A percentile compares a stretch with the other conserved stretches of the same genome.
These are phyloP conservation scores for Urtica urens DNA, from an alignment of 306 rosid species.

Conservation along the genomic window DNA sequence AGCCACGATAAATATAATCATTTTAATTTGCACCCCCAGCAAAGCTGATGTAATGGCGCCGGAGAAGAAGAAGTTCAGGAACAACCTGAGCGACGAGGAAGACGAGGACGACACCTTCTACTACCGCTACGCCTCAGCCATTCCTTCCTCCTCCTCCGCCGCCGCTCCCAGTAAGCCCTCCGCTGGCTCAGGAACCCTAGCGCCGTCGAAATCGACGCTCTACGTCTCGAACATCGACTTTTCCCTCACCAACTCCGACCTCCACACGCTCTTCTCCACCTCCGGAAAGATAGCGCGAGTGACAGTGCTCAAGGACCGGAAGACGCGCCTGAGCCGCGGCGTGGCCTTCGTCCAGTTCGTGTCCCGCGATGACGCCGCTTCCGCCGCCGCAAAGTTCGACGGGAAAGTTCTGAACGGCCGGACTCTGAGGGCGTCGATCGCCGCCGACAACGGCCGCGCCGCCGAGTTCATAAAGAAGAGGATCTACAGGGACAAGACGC, in stretches of 20 bases:
- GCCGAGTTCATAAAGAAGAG: slow-evolving; percentile 64
- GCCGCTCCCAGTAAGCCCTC: slow-evolving; percentile 11
- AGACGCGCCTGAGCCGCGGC: slow-evolving; percentile 70
- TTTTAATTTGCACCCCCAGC: not conserved
- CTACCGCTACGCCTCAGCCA: slow-evolving; percentile 47
- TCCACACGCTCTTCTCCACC: slow-evolving; percentile 78
- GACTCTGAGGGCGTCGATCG: slow-evolving; percentile 58
- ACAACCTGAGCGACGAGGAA: slow-evolving; percentile 16
- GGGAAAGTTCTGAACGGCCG: slow-evolving; percentile 61
- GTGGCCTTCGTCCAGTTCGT: slow-evolving; percentile 82
- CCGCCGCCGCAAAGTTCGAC: slow-evolving; percentile 42
- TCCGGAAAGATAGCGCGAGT: slow-evolving; percentile 83
- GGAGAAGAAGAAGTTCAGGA: slow-evolving; percentile 15
- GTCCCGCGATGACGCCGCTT: slow-evolving; percentile 51
- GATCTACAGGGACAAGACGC: slow-evolving; percentile 53
- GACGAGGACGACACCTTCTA: slow-evolving; percentile 76
- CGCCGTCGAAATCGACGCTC: slow-evolving; percentile 78
- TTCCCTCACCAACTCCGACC: slow-evolving; percentile 81
- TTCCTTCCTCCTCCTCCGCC: slow-evolving; percentile 4
- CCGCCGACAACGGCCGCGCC: slow-evolving; percentile 83
- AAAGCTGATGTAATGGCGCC: slow-evolving; percentile 15
- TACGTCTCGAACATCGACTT: slow-evolving; percentile 76
- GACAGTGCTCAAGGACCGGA: slow-evolving; percentile 74
- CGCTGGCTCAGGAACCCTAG: slow-evolving; percentile 31
- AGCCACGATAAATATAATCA: too few species aligned